Percentiles rank a stretch among this genome's conserved stretches.
phyloP scores from a whole-genome alignment of 805 yeast species.

The Ogataea polymorpha region DNA sequence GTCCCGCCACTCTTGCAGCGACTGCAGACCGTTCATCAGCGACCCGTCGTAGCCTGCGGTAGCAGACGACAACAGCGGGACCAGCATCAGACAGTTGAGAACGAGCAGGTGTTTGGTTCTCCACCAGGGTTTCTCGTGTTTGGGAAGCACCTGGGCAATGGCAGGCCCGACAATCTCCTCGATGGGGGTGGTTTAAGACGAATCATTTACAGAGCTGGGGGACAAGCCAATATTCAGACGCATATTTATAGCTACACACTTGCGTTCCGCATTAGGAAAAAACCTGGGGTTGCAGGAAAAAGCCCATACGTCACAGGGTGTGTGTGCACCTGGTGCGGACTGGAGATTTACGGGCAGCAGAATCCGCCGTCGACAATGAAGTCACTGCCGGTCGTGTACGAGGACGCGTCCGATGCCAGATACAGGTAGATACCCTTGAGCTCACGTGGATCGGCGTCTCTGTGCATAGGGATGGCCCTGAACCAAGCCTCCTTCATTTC shows the following conservation, averaged over 20 bases:
- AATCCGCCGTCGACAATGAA: slow-evolving; percentile 44
- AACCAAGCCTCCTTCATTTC: slow-evolving; percentile 28
- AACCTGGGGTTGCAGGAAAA: slow-evolving; percentile 3
- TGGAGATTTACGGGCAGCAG: slow-evolving; percentile 14
- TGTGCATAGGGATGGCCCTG: slow-evolving; percentile 37
- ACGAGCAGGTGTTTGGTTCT: slow-evolving; percentile 36
- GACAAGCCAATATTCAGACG: too few relatives aligned
- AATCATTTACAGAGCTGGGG: slow-evolving; percentile 1
- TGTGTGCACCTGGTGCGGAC: slow-evolving; percentile 2
- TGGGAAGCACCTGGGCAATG: slow-evolving; percentile 18
- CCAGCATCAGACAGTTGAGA: slow-evolving; percentile 38
- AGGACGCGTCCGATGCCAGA: slow-evolving; percentile 48
- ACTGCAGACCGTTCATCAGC: slow-evolving; percentile 46
- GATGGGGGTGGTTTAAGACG: slow-evolving; percentile 8
- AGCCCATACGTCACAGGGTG: slow-evolving; percentile 5
- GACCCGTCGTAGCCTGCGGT: slow-evolving; percentile 42
- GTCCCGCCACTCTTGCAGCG: slow-evolving; percentile 36
- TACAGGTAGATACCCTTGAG: slow-evolving; percentile 47
- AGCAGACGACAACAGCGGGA: slow-evolving; percentile 36
- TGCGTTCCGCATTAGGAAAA: neutral
- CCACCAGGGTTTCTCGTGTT: slow-evolving; percentile 34
- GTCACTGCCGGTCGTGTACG: slow-evolving; percentile 47
- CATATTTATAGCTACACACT: too few relatives aligned
- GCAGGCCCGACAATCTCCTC: slow-evolving; percentile 23
- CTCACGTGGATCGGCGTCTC: slow-evolving; percentile 46